Evolutionary conservation across 176 grass and related monocot genomes (phyloP).

Genomic region (Urochloa ruziziensis): DNA sequence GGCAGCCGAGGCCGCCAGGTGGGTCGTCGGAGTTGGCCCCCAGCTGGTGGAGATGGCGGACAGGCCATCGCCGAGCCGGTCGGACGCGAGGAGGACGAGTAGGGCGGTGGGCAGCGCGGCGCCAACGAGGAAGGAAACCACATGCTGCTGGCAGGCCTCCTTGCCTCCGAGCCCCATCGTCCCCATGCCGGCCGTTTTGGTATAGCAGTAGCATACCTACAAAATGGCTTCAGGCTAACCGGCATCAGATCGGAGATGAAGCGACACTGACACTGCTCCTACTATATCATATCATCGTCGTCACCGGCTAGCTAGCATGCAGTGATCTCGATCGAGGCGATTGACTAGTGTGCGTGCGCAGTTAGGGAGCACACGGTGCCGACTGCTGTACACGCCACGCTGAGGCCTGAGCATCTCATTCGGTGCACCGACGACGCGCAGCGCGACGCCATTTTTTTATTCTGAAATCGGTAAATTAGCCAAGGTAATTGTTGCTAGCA

Average conservation of each 20-base stretch:
- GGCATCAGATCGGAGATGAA: not conserved
- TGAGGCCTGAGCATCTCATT: not conserved
- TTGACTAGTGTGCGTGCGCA: not conserved
- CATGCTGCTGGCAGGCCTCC: not conserved
- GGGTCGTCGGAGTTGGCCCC: not conserved
- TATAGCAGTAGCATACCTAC: no score
- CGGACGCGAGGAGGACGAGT: slow-evolving; percentile 22
- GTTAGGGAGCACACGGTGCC: not conserved
- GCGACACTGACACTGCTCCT: no score
- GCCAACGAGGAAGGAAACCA: slow-evolving; percentile 40
- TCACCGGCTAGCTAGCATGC: no score
- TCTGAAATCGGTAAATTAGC: not conserved
- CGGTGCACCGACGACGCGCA: not conserved
- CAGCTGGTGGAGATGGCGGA: not conserved
- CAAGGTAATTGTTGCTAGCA: not conserved
- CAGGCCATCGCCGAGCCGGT: not conserved
- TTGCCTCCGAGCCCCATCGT: not conserved
- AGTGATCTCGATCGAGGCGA: not conserved
- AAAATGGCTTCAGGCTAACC: no score
- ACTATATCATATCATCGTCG: no score
- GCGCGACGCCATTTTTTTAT: not conserved
- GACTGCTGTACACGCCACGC: not conserved
- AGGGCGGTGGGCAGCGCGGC: slow-evolving; percentile 26
- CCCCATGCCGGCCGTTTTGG: not conserved
- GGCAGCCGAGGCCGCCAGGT: not conserved